phyloP scores from a whole-genome alignment of 352 stramenopile species.

The Phytopythium montanum region DNA sequence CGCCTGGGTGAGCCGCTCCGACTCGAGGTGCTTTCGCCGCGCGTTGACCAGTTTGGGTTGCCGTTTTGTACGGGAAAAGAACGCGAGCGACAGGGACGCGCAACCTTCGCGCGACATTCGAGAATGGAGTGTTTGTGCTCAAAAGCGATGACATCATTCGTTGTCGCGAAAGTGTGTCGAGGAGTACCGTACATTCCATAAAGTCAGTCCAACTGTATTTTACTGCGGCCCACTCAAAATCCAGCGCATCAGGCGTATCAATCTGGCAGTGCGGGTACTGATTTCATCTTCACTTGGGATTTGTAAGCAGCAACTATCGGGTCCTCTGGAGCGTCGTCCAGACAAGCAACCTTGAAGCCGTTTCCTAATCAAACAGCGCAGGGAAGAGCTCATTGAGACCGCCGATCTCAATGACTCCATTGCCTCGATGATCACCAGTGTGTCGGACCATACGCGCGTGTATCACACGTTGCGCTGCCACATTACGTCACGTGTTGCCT shows the following conservation, averaged over 20 bases:
- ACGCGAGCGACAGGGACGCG: conserved; percentile 4
- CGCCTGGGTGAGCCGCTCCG: neutral
- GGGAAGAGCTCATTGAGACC: no score
- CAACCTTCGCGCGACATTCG: conserved; percentile 6
- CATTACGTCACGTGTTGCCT: neutral
- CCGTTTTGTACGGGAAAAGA: conserved; percentile 1
- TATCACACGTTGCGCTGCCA: neutral
- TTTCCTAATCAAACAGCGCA: no score
- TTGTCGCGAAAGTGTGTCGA: no score
- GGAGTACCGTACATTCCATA: neutral
- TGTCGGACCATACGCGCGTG: neutral
- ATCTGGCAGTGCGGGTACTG: neutral
- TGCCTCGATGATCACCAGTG: neutral
- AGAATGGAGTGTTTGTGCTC: neutral
- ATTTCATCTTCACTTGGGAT: neutral
- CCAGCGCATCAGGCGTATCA: neutral
- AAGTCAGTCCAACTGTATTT: neutral
- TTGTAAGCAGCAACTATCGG: neutral
- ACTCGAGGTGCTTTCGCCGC: neutral
- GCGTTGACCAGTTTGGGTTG: neutral
- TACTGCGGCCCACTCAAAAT: neutral
- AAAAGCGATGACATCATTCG: conserved; percentile 6
- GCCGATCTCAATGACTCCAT: neutral
- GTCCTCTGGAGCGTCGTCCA: neutral
- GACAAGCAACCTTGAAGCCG: neutral